These are phyloP conservation scores for Alternaria gaisen DNA, from an alignment of 2,329 filamentous ascomycete genomes.

Conservation along the genomic window DNA sequence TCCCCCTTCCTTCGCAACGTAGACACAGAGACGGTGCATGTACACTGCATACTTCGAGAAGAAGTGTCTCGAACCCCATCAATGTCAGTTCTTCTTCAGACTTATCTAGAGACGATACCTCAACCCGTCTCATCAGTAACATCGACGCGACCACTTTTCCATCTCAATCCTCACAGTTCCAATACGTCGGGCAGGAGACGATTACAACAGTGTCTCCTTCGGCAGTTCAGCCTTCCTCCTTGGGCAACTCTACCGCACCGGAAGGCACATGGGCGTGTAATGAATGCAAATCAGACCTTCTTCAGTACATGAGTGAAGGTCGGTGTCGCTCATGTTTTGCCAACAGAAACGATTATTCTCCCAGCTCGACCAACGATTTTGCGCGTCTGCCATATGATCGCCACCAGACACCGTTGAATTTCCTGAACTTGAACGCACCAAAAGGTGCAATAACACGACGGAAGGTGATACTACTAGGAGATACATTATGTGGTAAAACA, in stretches of 20 bases:
- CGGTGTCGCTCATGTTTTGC: neutral
- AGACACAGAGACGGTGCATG: neutral
- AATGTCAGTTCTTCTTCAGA: neutral
- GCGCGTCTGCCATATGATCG: neutral
- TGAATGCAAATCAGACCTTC: neutral
- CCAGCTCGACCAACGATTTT: neutral
- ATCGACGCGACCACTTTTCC: neutral
- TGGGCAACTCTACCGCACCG: neutral
- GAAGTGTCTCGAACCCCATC: neutral
- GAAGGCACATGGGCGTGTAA: conserved; percentile 9
- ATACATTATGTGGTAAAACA: conserved; percentile 18
- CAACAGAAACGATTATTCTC: neutral
- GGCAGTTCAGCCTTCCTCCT: neutral
- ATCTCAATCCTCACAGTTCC: neutral
- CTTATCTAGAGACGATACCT: neutral
- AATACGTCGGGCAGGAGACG: neutral
- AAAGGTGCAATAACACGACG: conserved; percentile 3
- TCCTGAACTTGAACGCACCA: neutral
- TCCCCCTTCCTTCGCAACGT: neutral
- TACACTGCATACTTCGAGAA: neutral
- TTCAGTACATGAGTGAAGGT: neutral
- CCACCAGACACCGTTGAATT: neutral
- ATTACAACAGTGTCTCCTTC: neutral
- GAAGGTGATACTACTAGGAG: conserved; percentile 19
- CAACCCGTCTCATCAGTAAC: neutral